Percentiles rank a stretch among this genome's conserved stretches.
Conservation (phyloP, 2,329 filamentous ascomycete species). For the Leptographium wingfieldii region DNA sequence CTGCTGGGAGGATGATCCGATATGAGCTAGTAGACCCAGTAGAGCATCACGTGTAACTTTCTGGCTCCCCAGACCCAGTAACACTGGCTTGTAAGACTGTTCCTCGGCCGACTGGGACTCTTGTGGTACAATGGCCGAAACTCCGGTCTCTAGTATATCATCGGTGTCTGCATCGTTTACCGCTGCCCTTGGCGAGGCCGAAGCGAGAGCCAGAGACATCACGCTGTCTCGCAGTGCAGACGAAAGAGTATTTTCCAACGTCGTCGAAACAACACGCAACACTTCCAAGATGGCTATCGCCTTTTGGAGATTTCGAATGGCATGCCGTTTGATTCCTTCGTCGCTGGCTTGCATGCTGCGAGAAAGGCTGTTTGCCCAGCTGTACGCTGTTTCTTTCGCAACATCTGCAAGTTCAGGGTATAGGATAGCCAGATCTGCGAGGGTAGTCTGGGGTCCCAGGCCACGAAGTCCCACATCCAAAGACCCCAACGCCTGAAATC, state of each 20-base stretch:
- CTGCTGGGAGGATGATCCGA: conserved; percentile 46
- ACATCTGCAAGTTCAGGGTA: conserved; percentile 41
- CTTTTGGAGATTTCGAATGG: conserved; percentile 64
- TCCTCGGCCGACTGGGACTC: neutral
- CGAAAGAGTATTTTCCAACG: conserved; percentile 54
- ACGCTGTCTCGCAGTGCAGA: conserved; percentile 65
- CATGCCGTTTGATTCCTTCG: conserved; percentile 59
- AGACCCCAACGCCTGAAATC: conserved; percentile 42
- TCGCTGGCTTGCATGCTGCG: conserved; percentile 75
- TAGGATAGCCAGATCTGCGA: conserved; percentile 41
- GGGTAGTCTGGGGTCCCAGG: conserved; percentile 15
- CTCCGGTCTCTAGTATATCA: neutral
- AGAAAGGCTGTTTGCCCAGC: conserved; percentile 71
- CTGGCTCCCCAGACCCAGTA: conserved; percentile 55
- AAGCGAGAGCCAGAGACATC: conserved; percentile 26
- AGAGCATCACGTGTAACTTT: conserved; percentile 46
- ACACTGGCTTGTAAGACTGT: conserved; percentile 41
- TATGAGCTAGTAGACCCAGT: conserved; percentile 39
- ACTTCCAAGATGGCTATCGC: conserved; percentile 54
- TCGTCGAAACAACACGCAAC: conserved; percentile 50
- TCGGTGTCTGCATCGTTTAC: conserved; percentile 18
- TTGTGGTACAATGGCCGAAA: neutral
- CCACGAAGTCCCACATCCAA: neutral
- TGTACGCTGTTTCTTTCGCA: conserved; percentile 58
- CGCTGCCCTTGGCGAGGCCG: conserved; percentile 14